phyloP scores from a whole-genome alignment of 1,284 basidiomycete species.

The Cystobasidium slooffiae region DNA sequence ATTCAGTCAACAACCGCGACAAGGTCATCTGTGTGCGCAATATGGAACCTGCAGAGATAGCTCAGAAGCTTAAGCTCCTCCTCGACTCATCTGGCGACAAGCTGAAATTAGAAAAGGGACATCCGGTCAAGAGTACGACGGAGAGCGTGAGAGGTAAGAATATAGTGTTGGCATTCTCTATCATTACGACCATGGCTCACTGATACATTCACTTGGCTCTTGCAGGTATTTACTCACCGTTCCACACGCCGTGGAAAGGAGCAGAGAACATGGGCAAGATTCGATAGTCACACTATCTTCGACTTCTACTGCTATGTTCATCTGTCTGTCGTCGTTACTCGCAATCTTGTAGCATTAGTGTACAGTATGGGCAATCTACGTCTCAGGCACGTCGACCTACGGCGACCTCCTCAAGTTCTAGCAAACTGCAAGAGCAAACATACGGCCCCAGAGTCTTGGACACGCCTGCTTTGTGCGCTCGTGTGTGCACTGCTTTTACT shows the following conservation, averaged over 20 bases:
- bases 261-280: constrained; percentile 37
- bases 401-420: no score
- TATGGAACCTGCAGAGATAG: constrained; percentile 57
- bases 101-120: constrained; percentile 73
- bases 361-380: constrained; percentile 1
- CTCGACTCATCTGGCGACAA: constrained; percentile 81
- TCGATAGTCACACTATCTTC: not conserved
- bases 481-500: no score
- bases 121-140: constrained; percentile 73
- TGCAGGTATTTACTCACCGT: constrained; percentile 38
- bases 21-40: constrained; percentile 61
- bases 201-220: not conserved
- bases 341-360: constrained; percentile 22
- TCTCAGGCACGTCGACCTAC: not conserved
- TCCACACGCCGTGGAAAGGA: constrained; percentile 34
- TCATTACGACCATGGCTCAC: no score
- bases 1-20: constrained; percentile 59
- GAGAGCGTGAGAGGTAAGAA: constrained; percentile 81
- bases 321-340: constrained; percentile 8
- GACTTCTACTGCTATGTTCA: not conserved
- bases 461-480: no score
- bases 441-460: no score
- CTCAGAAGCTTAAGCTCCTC: constrained; percentile 66
- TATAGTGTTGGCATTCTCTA: constrained; percentile 51
- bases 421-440: no score